Conservation (phyloP, 208 protist species). For the Trypanosomatidae sp. region DNA sequence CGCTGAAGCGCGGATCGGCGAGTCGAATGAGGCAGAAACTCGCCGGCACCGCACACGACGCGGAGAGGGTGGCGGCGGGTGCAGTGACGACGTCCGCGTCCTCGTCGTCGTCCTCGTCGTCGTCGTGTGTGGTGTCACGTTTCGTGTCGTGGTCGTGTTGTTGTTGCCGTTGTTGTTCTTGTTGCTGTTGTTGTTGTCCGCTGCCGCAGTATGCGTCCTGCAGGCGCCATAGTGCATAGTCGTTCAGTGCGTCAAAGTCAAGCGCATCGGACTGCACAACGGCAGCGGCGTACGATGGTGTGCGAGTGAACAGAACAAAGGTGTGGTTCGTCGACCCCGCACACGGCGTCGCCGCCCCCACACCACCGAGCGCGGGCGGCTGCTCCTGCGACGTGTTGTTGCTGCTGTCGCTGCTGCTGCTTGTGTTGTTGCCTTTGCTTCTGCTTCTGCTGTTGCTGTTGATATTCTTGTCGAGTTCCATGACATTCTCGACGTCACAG, state of each 20-base stretch:
- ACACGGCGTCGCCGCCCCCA: constrained; percentile 17
- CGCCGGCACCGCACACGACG: no score
- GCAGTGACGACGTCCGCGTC: no score
- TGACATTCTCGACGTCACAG: constrained; percentile 12
- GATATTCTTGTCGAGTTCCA: neutral
- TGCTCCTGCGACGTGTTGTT: neutral
- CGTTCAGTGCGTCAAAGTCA: constrained; percentile 8
- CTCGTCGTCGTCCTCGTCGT: no score
- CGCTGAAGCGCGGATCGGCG: no score
- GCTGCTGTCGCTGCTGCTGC: neutral
- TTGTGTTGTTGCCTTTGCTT: neutral
- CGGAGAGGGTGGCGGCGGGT: no score
- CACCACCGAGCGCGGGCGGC: constrained; percentile 9
- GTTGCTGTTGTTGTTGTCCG: no score
- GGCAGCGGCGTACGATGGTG: constrained; percentile 1
- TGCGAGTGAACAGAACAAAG: constrained; percentile 20
- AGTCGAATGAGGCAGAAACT: no score
- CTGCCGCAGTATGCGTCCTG: neutral
- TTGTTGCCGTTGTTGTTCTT: no score
- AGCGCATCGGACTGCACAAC: constrained; percentile 16
- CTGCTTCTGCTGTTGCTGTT: neutral
- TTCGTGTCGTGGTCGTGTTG: no score
- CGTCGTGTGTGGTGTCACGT: no score
- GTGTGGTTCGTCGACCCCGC: constrained; percentile 20
- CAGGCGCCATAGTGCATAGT: neutral